Evolutionary conservation across 176 grass and related monocot genomes (phyloP).

Genomic region (Luzula sylvatica): DNA sequence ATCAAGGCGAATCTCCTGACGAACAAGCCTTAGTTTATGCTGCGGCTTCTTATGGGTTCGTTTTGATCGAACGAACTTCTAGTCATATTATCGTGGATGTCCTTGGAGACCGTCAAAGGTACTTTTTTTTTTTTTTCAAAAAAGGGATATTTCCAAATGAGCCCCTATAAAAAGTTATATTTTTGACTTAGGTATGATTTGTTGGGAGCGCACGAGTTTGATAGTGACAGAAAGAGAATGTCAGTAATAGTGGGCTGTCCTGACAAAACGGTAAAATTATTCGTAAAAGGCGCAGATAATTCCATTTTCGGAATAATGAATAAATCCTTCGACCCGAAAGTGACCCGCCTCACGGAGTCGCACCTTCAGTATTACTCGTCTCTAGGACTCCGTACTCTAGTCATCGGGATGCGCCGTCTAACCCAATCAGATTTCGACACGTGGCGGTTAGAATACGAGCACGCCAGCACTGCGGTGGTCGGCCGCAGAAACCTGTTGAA

Average conservation of each 20-base stretch:
- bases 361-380: slow-evolving; percentile 72
- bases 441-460: slow-evolving; percentile 55
- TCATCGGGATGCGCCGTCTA: slow-evolving; percentile 49
- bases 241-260: slow-evolving; percentile 70
- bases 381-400: slow-evolving; percentile 63
- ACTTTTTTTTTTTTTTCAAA: background rate
- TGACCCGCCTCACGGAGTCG: slow-evolving; percentile 39
- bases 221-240: slow-evolving; percentile 95
- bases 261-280: slow-evolving; percentile 58
- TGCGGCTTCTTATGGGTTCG: slow-evolving; percentile 76
- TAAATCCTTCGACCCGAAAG: slow-evolving; percentile 35
- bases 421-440: slow-evolving; percentile 38
- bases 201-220: slow-evolving; percentile 89
- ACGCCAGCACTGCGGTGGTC: slow-evolving; percentile 56
- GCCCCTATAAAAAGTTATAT: no score
- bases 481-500: slow-evolving; percentile 45
- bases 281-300: slow-evolving; percentile 83
- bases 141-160: no score
- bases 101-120: slow-evolving; percentile 74
- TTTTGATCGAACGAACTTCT: slow-evolving; percentile 75
- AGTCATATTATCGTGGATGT: slow-evolving; percentile 56
- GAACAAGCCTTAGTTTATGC: slow-evolving; percentile 85
- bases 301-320: slow-evolving; percentile 59
- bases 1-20: slow-evolving; percentile 86
- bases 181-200: slow-evolving; percentile 46